Conservation (phyloP, 441 rosid species). For the Corymbia calophylla region DNA sequence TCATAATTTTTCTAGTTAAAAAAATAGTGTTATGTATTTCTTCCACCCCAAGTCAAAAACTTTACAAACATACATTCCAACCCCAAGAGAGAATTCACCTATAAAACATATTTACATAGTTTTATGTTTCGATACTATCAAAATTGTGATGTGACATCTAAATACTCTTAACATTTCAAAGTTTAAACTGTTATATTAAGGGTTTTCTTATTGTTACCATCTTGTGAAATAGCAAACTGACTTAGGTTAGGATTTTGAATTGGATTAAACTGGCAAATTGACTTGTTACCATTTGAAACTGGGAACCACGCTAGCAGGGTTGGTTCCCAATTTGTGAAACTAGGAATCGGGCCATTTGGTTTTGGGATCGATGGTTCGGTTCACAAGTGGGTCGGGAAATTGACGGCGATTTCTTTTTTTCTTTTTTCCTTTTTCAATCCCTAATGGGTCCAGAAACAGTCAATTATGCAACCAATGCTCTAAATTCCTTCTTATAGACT, state of each 20-base stretch:
- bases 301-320: not conserved
- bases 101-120: not conserved
- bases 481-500: not conserved
- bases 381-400: not conserved
- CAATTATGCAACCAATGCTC: not conserved
- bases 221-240: not conserved
- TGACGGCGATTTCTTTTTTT: rapidly evolving
- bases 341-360: not conserved
- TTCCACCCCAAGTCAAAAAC: not conserved
- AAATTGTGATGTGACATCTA: not conserved
- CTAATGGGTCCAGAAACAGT: not conserved
- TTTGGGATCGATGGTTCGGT: no score
- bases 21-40: not conserved
- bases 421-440: not conserved
- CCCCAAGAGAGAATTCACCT: not conserved
- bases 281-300: not conserved
- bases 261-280: not conserved
- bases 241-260: not conserved
- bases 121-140: not conserved
- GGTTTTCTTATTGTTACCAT: not conserved
- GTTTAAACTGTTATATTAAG: not conserved
- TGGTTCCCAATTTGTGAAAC: not conserved
- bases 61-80: not conserved
- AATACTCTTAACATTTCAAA: not conserved
- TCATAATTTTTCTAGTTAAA: not conserved